These are phyloP conservation scores for Fomitopsis palustris DNA, from an alignment of 1,284 basidiomycete genomes.

Conservation along the genomic window DNA sequence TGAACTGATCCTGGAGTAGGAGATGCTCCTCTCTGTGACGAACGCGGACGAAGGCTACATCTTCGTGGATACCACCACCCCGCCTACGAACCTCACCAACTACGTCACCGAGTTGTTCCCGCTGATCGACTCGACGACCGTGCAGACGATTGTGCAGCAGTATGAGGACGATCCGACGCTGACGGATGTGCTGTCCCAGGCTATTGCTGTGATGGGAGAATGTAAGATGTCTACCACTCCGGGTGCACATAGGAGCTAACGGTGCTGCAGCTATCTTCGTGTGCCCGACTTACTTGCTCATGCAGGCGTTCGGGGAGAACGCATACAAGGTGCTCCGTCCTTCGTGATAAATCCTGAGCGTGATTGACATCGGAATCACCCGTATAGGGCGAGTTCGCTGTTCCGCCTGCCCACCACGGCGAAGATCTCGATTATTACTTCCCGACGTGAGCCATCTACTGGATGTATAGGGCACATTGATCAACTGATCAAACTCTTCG, in stretches of 20 bases:
- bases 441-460: neutral
- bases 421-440: neutral
- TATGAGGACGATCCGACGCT: neutral
- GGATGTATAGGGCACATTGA: too few relatives aligned
- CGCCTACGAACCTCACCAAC: neutral
- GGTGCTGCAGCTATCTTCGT: neutral
- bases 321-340: neutral
- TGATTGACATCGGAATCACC: neutral
- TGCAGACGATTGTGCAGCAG: neutral
- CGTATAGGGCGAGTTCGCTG: neutral
- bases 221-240: neutral
- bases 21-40: neutral
- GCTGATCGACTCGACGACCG: neutral
- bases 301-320: neutral
- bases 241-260: neutral
- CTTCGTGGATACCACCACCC: neutral
- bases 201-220: neutral
- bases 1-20: neutral
- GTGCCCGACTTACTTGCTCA: neutral
- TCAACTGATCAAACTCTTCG: neutral
- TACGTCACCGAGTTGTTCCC: constrained; percentile 1
- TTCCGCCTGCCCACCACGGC: neutral
- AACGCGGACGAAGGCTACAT: neutral
- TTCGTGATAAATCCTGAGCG: neutral
- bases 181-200: neutral